phyloP scores from a whole-genome alignment of 345 rosid genomes.

The Erucastrum elatum region DNA sequence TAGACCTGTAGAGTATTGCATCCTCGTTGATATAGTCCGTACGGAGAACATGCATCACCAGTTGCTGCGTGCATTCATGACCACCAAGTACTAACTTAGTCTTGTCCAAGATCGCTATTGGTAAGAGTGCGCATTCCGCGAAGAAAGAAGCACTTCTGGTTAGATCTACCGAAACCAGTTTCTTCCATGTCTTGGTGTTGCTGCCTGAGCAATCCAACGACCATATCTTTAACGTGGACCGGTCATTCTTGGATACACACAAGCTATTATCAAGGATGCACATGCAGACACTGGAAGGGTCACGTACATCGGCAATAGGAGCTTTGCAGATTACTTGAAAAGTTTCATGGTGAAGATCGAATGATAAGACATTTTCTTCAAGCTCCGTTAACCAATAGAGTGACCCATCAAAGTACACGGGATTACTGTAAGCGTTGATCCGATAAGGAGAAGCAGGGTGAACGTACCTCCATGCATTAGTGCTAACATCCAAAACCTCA shows the following conservation, averaged over 20 bases:
- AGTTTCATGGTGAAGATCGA: background rate
- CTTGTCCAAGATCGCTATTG: background rate
- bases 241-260: background rate
- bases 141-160: background rate
- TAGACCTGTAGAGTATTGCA: background rate
- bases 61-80: background rate
- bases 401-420: constrained; percentile 1
- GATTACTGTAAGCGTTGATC: background rate
- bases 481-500: background rate
- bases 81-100: background rate
- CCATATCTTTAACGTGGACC: background rate
- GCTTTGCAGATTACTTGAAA: background rate
- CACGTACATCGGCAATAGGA: background rate
- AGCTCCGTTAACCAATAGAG: background rate
- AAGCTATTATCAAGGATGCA: background rate
- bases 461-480: background rate
- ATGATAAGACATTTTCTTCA: background rate
- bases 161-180: background rate
- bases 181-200: background rate
- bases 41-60: background rate
- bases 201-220: background rate
- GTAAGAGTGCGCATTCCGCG: background rate
- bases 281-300: background rate
- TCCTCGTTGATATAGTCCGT: background rate
- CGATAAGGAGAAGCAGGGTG: background rate